Conservation (phyloP, 1,284 basidiomycete species). For the Pseudozyma thailandica region DNA sequence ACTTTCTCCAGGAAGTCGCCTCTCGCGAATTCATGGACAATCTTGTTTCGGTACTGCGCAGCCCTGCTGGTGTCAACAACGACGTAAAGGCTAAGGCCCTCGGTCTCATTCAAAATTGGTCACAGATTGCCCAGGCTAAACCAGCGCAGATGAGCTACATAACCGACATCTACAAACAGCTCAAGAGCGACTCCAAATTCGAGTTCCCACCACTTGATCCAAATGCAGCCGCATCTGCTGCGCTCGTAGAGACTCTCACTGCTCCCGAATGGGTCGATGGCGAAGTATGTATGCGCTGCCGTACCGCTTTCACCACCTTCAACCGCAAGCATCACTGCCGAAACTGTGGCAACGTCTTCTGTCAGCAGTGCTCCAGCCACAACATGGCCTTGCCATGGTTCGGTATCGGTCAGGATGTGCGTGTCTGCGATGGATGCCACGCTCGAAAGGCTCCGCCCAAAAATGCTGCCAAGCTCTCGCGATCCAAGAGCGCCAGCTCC, state of each 20-base stretch:
- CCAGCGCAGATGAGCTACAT: slow-evolving; percentile 70
- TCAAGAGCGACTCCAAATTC: slow-evolving; percentile 71
- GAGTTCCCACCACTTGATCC: slow-evolving; percentile 84
- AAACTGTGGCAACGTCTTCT: slow-evolving; percentile 96
- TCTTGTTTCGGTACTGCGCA: slow-evolving; percentile 82
- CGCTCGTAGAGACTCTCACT: slow-evolving; percentile 63
- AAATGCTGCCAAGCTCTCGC: slow-evolving; percentile 44
- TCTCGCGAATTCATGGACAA: slow-evolving; percentile 94
- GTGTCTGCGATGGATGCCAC: slow-evolving; percentile 89
- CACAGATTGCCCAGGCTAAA: slow-evolving; percentile 85
- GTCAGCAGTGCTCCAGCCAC: slow-evolving; percentile 90
- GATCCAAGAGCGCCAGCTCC: slow-evolving; percentile 41
- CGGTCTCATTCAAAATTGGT: slow-evolving; percentile 89
- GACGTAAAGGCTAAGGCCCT: slow-evolving; percentile 87
- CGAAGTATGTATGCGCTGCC: slow-evolving; percentile 91
- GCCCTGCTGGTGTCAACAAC: slow-evolving; percentile 74
- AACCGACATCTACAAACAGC: slow-evolving; percentile 59
- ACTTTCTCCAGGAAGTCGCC: slow-evolving; percentile 75
- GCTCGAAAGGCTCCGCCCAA: slow-evolving; percentile 56
- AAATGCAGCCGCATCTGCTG: slow-evolving; percentile 70
- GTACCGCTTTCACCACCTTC: slow-evolving; percentile 90
- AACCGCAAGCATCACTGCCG: slow-evolving; percentile 99
- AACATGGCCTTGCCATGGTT: slow-evolving; percentile 87
- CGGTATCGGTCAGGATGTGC: slow-evolving; percentile 90
- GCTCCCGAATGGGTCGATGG: slow-evolving; percentile 96